Conservation (phyloP, 2,329 filamentous ascomycete species). For the Fusarium drepaniforme region DNA sequence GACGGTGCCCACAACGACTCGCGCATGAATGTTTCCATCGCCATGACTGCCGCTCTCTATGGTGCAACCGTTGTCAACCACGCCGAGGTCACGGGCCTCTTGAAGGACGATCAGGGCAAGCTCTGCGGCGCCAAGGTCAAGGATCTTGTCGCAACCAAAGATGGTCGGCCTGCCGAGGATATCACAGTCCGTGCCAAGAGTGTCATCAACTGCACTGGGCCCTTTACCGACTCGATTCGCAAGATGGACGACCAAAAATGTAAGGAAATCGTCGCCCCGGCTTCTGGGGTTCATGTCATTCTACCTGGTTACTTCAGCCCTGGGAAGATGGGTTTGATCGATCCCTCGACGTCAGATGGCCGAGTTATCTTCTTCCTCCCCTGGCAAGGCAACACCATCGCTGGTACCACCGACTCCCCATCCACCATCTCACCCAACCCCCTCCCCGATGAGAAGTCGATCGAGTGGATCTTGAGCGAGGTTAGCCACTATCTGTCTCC, state of each 20-base stretch:
- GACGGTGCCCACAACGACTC: constrained; percentile 94
- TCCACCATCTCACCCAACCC: constrained; percentile 80
- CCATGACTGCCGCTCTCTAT: constrained; percentile 90
- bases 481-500: constrained; percentile 85
- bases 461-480: constrained; percentile 88
- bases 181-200: constrained; percentile 83
- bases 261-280: constrained; percentile 85
- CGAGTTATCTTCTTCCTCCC: constrained; percentile 94
- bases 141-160: constrained; percentile 75
- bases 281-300: constrained; percentile 87
- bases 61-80: constrained; percentile 87
- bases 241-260: constrained; percentile 83
- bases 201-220: constrained; percentile 89
- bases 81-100: constrained; percentile 80
- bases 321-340: constrained; percentile 87
- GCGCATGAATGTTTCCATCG: constrained; percentile 90
- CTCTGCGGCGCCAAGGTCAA: constrained; percentile 80
- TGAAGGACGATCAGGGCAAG: constrained; percentile 79
- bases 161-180: constrained; percentile 69
- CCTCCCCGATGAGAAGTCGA: constrained; percentile 83
- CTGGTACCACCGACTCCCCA: constrained; percentile 86
- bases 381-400: constrained; percentile 94
- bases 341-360: constrained; percentile 87
- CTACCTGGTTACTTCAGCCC: constrained; percentile 90
- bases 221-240: constrained; percentile 87